phyloP scores from a whole-genome alignment of 148 eudicot genomes.

The Arbutus unedo region DNA sequence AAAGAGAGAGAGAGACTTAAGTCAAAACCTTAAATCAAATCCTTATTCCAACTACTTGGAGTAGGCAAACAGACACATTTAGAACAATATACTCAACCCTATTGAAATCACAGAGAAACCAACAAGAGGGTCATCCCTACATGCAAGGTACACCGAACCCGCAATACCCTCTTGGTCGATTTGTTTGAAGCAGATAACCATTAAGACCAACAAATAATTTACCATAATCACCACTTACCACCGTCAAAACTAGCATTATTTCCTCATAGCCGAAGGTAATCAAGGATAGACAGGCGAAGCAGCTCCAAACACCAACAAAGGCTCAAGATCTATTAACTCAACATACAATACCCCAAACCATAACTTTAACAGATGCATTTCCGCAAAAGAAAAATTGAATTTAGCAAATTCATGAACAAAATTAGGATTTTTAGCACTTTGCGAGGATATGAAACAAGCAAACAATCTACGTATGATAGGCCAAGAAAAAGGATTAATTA shows the following conservation, averaged over 20 bases:
- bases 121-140: neutral
- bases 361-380: neutral
- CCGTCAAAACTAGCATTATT: neutral
- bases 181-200: neutral
- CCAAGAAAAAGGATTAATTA: neutral
- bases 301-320: neutral
- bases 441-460: neutral
- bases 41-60: slow-evolving; percentile 4
- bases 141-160: neutral
- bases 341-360: neutral
- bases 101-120: neutral
- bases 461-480: neutral
- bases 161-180: neutral
- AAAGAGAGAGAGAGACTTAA: neutral
- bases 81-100: neutral
- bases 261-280: neutral
- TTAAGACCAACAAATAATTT: neutral
- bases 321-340: neutral
- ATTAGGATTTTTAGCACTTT: neutral
- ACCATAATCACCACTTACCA: neutral
- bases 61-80: slow-evolving; percentile 2
- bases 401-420: neutral
- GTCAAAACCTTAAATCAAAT: slow-evolving; percentile 7
- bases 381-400: neutral
- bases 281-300: neutral